Base-by-base conservation (phyloP, 768 basidiomycete species). In the Psilocybe cyanescens region DNA sequence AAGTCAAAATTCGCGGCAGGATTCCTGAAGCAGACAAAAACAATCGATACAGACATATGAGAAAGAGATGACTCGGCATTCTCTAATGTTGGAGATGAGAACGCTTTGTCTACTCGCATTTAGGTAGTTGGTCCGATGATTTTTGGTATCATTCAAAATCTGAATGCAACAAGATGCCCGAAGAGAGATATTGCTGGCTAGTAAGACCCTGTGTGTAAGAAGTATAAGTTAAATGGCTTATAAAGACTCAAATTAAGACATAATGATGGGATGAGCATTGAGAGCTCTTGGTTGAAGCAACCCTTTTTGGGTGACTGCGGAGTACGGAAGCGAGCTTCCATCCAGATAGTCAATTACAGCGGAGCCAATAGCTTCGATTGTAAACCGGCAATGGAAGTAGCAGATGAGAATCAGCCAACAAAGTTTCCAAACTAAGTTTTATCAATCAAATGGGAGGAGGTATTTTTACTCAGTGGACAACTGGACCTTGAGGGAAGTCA, bases 271-370 rank as follows among this genome's bases (percentile, higher is more conserved):
- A 50, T 41, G 48, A 58, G 53, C 24, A 24, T 2, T 31, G 53
- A 28, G 35, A 61, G 60, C 31, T 37, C 52, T 57, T 45, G 30
- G 55, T 48, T 57, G 54, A 57, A 58, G 64, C 47, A 58, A 56
- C 57, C 64, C 54, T 59, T 59, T 59, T 61, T 41, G 47, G 64
- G 58, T 48, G 33, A 57, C 60, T 65, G 64, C 64, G 64, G 64
- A 65, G 49, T 49, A 53, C 51, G 59, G 33, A 58, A 53, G 53
- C 54, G 31, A 52, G 54, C 39, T 58, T 65, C 57, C 41, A 44
- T 46, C 41, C 50, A 64, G 46, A 39, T 30, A 55, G 55, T 31
- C 57, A 37, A 24, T 52, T 47, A 52, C 49, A 48, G 54, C 63
- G 63, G 64, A 46, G 46, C 35, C 57, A 55, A 55, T 59, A 53